A percentile compares a stretch with the other conserved stretches of the same genome.
phyloP scores from a whole-genome alignment of 2,329 filamentous ascomycete genomes.

The Purpureocillium takamizusanense region DNA sequence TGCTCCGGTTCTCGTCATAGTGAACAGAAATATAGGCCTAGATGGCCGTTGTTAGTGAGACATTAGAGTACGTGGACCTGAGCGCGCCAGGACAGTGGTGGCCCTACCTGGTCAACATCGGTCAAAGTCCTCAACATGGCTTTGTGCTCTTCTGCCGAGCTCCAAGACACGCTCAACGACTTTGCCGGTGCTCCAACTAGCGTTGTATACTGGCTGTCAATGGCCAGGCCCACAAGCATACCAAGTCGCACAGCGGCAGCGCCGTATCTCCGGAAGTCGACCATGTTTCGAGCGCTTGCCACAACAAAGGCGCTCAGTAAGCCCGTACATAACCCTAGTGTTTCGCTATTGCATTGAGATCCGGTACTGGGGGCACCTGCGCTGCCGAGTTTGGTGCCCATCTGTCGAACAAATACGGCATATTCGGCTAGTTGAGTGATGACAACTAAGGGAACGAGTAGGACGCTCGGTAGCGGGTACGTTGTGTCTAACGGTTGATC shows the following conservation, averaged over 20 bases:
- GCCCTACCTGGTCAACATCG: too few species aligned
- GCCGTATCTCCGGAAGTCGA: constrained; percentile 23
- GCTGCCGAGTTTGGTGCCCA: too few species aligned
- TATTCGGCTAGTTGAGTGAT: constrained; percentile 27
- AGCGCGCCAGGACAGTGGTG: too few species aligned
- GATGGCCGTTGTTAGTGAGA: too few species aligned
- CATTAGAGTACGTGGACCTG: too few species aligned
- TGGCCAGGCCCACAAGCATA: constrained; percentile 25
- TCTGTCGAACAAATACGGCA: neutral
- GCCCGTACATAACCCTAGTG: constrained; percentile 28
- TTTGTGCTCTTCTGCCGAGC: neutral
- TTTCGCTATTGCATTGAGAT: too few species aligned
- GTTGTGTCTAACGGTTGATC: neutral
- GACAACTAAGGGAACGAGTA: constrained; percentile 27
- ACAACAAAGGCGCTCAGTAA: constrained; percentile 27
- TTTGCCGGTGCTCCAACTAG: neutral
- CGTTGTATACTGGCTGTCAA: constrained; percentile 22
- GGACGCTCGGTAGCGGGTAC: constrained; percentile 16
- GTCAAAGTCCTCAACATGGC: too few species aligned
- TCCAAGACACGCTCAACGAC: constrained; percentile 1
- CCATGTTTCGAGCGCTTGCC: constrained; percentile 14
- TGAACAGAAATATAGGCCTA: constrained; percentile 27
- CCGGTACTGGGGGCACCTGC: too few species aligned
- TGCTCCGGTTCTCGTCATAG: constrained; percentile 26
- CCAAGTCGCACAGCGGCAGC: constrained; percentile 27